Conservation (phyloP, 495 filamentous ascomycete genomes). For the Bathelium albidoporum region DNA sequence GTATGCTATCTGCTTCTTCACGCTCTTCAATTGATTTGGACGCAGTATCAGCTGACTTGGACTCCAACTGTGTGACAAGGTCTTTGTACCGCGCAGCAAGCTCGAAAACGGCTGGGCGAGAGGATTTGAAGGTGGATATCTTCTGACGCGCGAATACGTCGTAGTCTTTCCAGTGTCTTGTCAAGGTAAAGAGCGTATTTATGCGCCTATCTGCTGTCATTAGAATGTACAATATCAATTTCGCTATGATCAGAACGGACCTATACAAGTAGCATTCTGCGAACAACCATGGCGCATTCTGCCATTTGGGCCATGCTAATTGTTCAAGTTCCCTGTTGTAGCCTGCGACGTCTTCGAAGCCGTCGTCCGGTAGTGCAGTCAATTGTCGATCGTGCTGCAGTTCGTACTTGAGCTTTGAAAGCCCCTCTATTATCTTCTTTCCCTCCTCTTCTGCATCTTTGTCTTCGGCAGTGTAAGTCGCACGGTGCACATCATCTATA, state of each 20-base stretch:
- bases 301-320: constrained; percentile 69
- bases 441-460: constrained; percentile 63
- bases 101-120: constrained; percentile 82
- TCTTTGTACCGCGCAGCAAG: constrained; percentile 67
- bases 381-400: constrained; percentile 79
- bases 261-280: constrained; percentile 91
- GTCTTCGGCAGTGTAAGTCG: constrained; percentile 51
- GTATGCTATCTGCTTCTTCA: constrained; percentile 58
- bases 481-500: constrained; percentile 85
- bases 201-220: constrained; percentile 51
- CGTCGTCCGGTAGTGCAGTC: constrained; percentile 73
- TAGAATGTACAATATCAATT: constrained; percentile 7
- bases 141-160: constrained; percentile 90
- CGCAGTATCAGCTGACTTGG: constrained; percentile 30
- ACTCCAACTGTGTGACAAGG: constrained; percentile 46
- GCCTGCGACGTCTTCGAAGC: constrained; percentile 58
- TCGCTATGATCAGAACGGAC: constrained; percentile 29
- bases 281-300: constrained; percentile 76
- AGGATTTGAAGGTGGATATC: constrained; percentile 84
- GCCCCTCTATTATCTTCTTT: constrained; percentile 68
- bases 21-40: constrained; percentile 37
- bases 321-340: constrained; percentile 82
- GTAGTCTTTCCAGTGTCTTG: constrained; percentile 78
- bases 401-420: constrained; percentile 88
- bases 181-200: constrained; percentile 62